Conservation (phyloP, 176 grass and related monocot genomes). For the Bolboschoenus planiculmis region DNA sequence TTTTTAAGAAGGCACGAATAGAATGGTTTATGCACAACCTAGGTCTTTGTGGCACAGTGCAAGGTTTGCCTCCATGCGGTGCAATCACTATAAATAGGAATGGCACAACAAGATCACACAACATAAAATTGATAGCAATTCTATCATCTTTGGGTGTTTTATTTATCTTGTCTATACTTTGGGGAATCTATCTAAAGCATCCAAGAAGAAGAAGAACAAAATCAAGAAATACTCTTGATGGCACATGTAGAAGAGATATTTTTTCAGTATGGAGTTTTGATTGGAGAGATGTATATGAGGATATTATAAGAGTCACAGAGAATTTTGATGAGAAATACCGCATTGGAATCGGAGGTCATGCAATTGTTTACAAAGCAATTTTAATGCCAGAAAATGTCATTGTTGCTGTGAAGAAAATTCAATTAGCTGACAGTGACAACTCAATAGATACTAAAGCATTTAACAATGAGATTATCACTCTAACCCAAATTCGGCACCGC, state of each 20-base stretch:
- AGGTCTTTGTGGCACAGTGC: not conserved
- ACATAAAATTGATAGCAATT: not conserved
- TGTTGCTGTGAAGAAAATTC: conserved; percentile 24
- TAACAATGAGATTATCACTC: not conserved
- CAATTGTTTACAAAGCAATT: conserved; percentile 23
- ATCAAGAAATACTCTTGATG: not conserved
- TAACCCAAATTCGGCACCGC: conserved; percentile 20
- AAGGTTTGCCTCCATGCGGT: conserved; percentile 7
- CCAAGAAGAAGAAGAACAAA: not conserved
- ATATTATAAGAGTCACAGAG: conserved; percentile 19
- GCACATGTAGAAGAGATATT: not conserved
- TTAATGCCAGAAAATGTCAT: not conserved
- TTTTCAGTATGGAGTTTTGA: conserved; percentile 20
- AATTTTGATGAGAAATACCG: not conserved
- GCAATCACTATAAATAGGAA: not conserved
- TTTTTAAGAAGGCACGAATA: not conserved
- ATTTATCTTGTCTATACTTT: not conserved
- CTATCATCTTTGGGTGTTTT: not conserved
- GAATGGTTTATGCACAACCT: conserved; percentile 8
- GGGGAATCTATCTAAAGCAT: not conserved
- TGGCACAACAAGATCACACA: not conserved
- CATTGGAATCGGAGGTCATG: conserved; percentile 15
- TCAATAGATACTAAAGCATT: not conserved
- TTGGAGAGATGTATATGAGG: conserved; percentile 10
- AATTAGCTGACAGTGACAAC: not conserved